phyloP scores from a whole-genome alignment of 179 eudicot genomes.

The Silene noctiflora region DNA sequence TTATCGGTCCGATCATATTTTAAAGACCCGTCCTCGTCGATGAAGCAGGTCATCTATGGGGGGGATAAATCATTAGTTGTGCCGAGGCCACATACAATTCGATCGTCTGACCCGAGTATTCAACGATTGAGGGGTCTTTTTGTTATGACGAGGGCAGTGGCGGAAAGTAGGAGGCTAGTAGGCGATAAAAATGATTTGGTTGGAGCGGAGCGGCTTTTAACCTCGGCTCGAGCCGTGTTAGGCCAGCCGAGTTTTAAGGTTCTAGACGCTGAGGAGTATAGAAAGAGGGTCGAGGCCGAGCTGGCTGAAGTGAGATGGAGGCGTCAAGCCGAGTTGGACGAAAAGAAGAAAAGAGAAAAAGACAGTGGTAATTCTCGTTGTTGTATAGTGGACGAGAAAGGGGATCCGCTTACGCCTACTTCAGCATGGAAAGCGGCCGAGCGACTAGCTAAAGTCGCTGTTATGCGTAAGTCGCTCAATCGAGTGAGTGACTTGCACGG shows the following conservation, averaged over 20 bases:
- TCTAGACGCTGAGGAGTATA: slow-evolving; percentile 39
- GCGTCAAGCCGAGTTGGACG: slow-evolving; percentile 33
- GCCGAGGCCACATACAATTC: slow-evolving; percentile 54
- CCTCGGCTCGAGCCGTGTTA: slow-evolving; percentile 53
- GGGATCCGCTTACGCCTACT: slow-evolving; percentile 71
- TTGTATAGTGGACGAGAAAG: slow-evolving; percentile 50
- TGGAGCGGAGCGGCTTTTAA: slow-evolving; percentile 61
- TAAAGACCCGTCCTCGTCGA: slow-evolving; percentile 56
- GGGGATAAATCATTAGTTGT: slow-evolving; percentile 48
- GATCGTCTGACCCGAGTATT: slow-evolving; percentile 50
- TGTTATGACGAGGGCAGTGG: slow-evolving; percentile 68
- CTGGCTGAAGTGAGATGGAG: slow-evolving; percentile 51
- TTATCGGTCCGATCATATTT: slow-evolving; percentile 55
- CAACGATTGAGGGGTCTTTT: slow-evolving; percentile 66
- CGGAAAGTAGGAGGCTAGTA: slow-evolving; percentile 63
- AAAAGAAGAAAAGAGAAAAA: slow-evolving; percentile 24
- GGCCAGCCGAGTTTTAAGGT: slow-evolving; percentile 47
- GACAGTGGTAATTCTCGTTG: slow-evolving; percentile 20
- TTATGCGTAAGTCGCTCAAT: slow-evolving; percentile 71
- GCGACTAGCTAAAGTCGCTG: slow-evolving; percentile 74
- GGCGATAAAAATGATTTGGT: slow-evolving; percentile 48
- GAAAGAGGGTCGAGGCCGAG: slow-evolving; percentile 56
- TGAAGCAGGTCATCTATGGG: slow-evolving; percentile 53
- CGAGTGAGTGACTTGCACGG: slow-evolving; percentile 88
- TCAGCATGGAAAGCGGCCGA: slow-evolving; percentile 94